Conservation (phyloP, 2,329 filamentous ascomycete species). For the Monosporascus sp. region DNA sequence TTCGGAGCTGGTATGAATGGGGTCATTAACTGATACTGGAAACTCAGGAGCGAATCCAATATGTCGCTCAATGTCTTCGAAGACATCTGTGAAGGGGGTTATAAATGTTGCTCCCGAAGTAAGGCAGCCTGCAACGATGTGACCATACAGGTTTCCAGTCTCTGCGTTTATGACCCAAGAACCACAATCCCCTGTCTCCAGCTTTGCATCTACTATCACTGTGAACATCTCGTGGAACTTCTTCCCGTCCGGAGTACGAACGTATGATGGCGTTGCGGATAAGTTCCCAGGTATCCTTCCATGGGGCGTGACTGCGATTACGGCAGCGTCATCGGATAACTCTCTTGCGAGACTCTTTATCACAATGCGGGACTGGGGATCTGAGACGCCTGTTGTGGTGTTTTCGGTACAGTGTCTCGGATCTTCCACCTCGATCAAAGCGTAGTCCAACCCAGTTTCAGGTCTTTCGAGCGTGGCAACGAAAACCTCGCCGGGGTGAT, state of each 20-base stretch:
- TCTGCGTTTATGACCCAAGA: not conserved
- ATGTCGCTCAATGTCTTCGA: not conserved
- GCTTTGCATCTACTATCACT: not conserved
- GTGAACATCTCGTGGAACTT: not conserved
- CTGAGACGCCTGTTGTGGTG: not conserved
- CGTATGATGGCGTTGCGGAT: not conserved
- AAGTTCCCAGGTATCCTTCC: not conserved
- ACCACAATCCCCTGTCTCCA: not conserved
- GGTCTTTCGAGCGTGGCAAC: not conserved
- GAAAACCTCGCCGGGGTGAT: not conserved
- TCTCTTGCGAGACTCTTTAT: not conserved
- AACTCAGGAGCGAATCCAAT: not conserved
- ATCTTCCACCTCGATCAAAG: not conserved
- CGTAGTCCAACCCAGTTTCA: not conserved
- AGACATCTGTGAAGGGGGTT: not conserved
- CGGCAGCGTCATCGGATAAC: not conserved
- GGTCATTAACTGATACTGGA: not conserved
- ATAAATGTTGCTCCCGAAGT: not conserved
- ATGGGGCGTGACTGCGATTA: not conserved
- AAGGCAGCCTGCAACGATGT: constrained; percentile 1
- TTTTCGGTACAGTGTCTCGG: not conserved
- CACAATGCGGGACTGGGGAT: not conserved
- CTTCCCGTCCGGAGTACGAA: not conserved
- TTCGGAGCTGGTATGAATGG: too few relatives aligned
- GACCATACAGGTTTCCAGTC: not conserved